Percentiles rank a stretch among this genome's conserved stretches.
Conservation (phyloP, 306 rosid species). For the Trichosanthes cucumerina region DNA sequence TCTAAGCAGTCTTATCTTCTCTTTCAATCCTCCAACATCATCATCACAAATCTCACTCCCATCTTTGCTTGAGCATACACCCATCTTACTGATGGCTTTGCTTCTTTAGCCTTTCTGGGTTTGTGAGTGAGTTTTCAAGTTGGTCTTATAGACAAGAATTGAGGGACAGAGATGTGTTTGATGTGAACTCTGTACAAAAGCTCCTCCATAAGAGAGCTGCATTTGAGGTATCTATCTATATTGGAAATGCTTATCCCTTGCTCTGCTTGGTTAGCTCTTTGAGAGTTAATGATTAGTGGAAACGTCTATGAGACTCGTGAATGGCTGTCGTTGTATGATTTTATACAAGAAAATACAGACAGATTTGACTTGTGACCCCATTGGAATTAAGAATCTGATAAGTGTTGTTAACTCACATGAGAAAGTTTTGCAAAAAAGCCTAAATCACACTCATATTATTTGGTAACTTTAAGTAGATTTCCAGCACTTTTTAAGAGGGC, state of each 20-base stretch:
- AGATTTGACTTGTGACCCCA: conserved; percentile 13
- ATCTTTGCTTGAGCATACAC: conserved; percentile 10
- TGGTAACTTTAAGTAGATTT: neutral
- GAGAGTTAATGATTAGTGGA: conserved; percentile 5
- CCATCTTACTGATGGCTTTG: neutral
- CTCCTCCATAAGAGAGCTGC: conserved; percentile 9
- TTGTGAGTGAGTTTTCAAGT: neutral
- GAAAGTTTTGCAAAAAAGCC: neutral
- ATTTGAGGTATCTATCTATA: neutral
- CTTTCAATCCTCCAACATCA: conserved; percentile 31
- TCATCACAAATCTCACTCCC: neutral
- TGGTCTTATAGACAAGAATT: neutral
- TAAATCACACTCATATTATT: neutral
- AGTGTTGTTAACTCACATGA: conserved; percentile 3
- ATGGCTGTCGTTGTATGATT: neutral
- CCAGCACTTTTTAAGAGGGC: neutral
- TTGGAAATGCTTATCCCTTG: neutral
- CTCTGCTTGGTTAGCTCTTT: neutral
- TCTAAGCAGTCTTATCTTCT: conserved; percentile 40
- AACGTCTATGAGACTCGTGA: conserved; percentile 6
- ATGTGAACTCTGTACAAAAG: neutral
- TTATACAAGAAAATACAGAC: neutral
- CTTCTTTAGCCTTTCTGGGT: conserved; percentile 3
- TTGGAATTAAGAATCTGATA: neutral
- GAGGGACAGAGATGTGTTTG: neutral